A percentile compares a stretch with the other conserved stretches of the same genome.
phyloP scores from a whole-genome alignment of 805 yeast genomes.

The Brettanomyces nanus region DNA sequence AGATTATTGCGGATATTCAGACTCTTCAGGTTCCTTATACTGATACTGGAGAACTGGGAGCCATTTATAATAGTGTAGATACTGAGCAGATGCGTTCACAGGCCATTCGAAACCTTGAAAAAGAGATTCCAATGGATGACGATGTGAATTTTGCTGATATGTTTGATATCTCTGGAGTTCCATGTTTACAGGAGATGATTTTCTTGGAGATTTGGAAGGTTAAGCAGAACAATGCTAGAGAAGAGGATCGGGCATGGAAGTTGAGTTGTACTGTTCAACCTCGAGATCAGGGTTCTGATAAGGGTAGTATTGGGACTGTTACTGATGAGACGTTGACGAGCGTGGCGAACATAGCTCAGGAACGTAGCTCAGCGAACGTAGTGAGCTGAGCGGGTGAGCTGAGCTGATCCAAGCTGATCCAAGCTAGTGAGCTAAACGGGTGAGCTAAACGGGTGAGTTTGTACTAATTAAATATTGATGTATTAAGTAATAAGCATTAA shows the following conservation, averaged over 20 bases:
- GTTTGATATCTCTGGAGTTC: constrained; percentile 31
- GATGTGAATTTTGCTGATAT: constrained; percentile 21
- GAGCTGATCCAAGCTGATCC: no score
- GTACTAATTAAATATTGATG: no score
- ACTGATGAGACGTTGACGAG: no score
- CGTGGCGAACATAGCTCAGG: no score
- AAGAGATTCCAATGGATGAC: constrained; percentile 11
- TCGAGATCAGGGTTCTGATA: constrained; percentile 25
- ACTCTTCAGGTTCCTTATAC: constrained; percentile 56
- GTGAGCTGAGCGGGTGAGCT: no score
- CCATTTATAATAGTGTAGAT: constrained; percentile 17
- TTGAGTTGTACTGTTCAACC: constrained; percentile 57
- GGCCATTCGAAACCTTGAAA: constrained; percentile 20
- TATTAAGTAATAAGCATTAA: no score
- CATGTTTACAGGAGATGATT: constrained; percentile 48
- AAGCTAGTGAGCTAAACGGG: no score
- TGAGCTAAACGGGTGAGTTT: no score
- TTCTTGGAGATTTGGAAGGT: constrained; percentile 66
- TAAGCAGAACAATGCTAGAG: constrained; percentile 47
- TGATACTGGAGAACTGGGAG: constrained; percentile 25
- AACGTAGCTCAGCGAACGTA: no score
- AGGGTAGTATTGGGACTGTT: no score
- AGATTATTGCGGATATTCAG: constrained; percentile 59
- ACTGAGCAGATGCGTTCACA: constrained; percentile 22
- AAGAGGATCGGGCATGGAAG: constrained; percentile 66